phyloP scores from a whole-genome alignment of 2,329 filamentous ascomycete species.

The Aureobasidium sp. region DNA sequence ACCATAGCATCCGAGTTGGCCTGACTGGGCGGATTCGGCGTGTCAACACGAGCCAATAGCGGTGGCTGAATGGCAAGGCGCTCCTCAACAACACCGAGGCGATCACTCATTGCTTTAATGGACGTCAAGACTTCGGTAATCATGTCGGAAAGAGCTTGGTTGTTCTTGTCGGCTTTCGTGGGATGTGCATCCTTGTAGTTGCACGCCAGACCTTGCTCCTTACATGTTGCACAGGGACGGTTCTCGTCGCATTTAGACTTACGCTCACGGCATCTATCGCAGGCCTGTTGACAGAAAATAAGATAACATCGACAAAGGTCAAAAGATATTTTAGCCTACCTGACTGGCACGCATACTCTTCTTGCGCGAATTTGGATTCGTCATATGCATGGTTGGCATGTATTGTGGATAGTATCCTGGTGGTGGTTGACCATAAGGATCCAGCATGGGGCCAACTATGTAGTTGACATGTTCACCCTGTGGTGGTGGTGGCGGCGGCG shows the following conservation, averaged over 20 bases:
- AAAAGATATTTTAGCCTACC: constrained; percentile 8
- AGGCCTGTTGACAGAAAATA: constrained; percentile 52
- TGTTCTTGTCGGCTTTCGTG: constrained; percentile 47
- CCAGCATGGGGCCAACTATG: constrained; percentile 14
- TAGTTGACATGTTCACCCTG: constrained; percentile 5
- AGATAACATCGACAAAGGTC: neutral
- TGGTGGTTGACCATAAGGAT: constrained; percentile 24
- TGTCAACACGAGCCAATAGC: neutral
- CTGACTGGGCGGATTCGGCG: neutral
- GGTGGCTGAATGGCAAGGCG: constrained; percentile 2
- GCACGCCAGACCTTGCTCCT: constrained; percentile 75
- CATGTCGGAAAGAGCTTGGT: constrained; percentile 6
- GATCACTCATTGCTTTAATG: constrained; percentile 30
- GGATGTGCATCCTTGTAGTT: constrained; percentile 86
- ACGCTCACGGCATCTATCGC: constrained; percentile 76
- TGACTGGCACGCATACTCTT: constrained; percentile 13
- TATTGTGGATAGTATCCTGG: constrained; percentile 5
- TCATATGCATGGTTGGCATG: constrained; percentile 6
- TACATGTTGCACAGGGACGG: constrained; percentile 74
- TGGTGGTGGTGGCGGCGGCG: neutral
- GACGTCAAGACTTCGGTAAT: constrained; percentile 40
- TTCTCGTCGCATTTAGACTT: constrained; percentile 91
- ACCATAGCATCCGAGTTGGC: constrained; percentile 3
- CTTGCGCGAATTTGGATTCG: constrained; percentile 7
- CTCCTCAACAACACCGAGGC: constrained; percentile 22